Conservation (phyloP, 164 flowering plant genomes). For the Vitis vinifera region ASM3070453v1 NC_081814.1:23340001-23340500, state of each 20-base stretch:
- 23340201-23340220: neutral
- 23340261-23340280: conserved; percentile 37
- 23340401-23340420: conserved; percentile 34
- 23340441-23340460: conserved; percentile 4
- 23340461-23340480: neutral
- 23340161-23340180: too few relatives aligned
- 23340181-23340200: too few relatives aligned
- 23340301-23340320: conserved; percentile 53
- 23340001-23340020: conserved; percentile 91
- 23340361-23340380: conserved; percentile 47
- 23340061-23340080: neutral
- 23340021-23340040: conserved; percentile 4
- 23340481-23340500: conserved; percentile 2
- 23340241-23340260: too few relatives aligned
- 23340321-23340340: conserved; percentile 44
- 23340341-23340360: conserved; percentile 34
- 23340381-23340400: conserved; percentile 41
- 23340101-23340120: neutral
- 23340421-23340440: conserved; percentile 6
- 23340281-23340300: conserved; percentile 52
- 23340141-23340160: too few relatives aligned
- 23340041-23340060: conserved; percentile 1
- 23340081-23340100: neutral
- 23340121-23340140: neutral
- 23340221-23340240: neutral